Percentiles rank a stretch among this genome's conserved stretches.
phyloP scores from a whole-genome alignment of 2,329 filamentous ascomycete species.

The Byssochlamys sp. region DNA sequence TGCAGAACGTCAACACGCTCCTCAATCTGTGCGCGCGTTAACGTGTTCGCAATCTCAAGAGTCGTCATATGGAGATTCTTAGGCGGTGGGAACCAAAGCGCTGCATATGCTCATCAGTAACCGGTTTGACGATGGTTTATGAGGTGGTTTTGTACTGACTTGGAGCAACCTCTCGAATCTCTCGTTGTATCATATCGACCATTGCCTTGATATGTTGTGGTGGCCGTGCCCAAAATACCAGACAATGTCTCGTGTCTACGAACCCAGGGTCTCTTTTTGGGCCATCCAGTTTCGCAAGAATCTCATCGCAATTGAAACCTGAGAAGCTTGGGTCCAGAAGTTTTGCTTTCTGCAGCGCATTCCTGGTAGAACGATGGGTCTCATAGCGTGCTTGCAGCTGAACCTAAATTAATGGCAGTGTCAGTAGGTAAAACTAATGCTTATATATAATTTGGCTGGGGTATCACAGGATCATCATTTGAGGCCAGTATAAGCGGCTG shows the following conservation, averaged over 20 bases:
- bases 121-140: not conserved
- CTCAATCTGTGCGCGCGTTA: slow-evolving; percentile 59
- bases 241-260: slow-evolving; percentile 65
- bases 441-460: not conserved
- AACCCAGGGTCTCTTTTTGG: slow-evolving; percentile 58
- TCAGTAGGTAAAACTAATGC: slow-evolving; percentile 1
- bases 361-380: slow-evolving; percentile 64
- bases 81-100: slow-evolving; percentile 76
- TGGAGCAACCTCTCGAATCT: slow-evolving; percentile 55
- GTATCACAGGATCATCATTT: slow-evolving; percentile 55
- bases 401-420: slow-evolving; percentile 5
- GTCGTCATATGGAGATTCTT: slow-evolving; percentile 73
- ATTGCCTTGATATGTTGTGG: slow-evolving; percentile 61
- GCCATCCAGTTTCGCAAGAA: slow-evolving; percentile 60
- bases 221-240: slow-evolving; percentile 82
- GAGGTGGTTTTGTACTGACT: slow-evolving; percentile 44
- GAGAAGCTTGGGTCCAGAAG: slow-evolving; percentile 60
- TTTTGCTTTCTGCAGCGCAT: slow-evolving; percentile 63
- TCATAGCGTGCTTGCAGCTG: slow-evolving; percentile 64
- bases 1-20: slow-evolving; percentile 50
- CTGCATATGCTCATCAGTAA: slow-evolving; percentile 33
- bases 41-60: slow-evolving; percentile 74
- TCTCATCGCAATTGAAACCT: slow-evolving; percentile 65
- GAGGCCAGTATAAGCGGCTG: slow-evolving; percentile 61
- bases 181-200: slow-evolving; percentile 58